Evolutionary conservation across 2,329 filamentous ascomycete species (phyloP).

Genomic region (Rhexocercosporidium sp.): DNA sequence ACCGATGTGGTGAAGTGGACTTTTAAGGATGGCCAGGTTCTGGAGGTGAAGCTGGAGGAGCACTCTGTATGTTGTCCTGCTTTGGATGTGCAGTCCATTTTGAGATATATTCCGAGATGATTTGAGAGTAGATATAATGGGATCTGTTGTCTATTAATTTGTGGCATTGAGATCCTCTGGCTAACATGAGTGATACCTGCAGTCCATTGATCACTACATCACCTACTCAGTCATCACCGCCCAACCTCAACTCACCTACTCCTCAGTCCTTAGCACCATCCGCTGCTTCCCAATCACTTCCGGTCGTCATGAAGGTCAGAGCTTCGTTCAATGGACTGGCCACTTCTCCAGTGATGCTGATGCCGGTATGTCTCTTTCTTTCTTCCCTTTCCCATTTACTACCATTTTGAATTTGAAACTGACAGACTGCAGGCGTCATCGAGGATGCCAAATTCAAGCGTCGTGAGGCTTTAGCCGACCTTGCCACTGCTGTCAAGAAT

Average conservation of each 20-base stretch:
- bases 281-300: slow-evolving; percentile 69
- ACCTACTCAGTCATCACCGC: slow-evolving; percentile 75
- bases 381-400: neutral
- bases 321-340: slow-evolving; percentile 71
- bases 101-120: neutral
- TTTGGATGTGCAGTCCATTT: neutral
- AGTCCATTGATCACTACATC: slow-evolving; percentile 76
- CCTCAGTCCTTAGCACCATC: slow-evolving; percentile 69
- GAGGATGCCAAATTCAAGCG: slow-evolving; percentile 80
- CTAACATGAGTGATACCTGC: slow-evolving; percentile 4
- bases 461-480: slow-evolving; percentile 70
- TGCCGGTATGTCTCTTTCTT: slow-evolving; percentile 56
- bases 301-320: slow-evolving; percentile 66
- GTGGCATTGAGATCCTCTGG: neutral
- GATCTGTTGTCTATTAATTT: neutral
- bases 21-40: slow-evolving; percentile 70
- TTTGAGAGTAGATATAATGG: no score
- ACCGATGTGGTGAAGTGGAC: slow-evolving; percentile 72
- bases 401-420: neutral
- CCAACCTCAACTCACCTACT: slow-evolving; percentile 68
- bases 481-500: slow-evolving; percentile 53
- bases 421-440: slow-evolving; percentile 61
- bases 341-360: slow-evolving; percentile 75
- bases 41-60: slow-evolving; percentile 79
- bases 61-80: slow-evolving; percentile 60